Evolutionary conservation across 1,284 basidiomycete genomes (phyloP).

Genomic region (Ceratobasidium sp.): DNA sequence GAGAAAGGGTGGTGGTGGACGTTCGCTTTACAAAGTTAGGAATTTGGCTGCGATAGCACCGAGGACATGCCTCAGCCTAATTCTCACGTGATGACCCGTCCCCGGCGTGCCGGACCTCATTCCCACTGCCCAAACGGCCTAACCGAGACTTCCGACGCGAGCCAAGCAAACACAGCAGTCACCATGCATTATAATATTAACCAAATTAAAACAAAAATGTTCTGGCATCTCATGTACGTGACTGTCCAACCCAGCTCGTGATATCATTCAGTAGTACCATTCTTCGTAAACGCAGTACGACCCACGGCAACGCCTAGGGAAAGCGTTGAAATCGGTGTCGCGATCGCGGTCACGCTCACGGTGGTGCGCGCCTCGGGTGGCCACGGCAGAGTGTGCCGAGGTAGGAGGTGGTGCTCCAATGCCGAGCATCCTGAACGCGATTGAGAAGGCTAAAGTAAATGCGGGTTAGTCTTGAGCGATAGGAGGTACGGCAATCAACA

Average conservation of each 20-base stretch:
- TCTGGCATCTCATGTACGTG: constrained; percentile 2
- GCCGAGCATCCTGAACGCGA: constrained; percentile 36
- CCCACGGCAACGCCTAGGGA: constrained; percentile 35
- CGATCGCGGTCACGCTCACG: constrained; percentile 21
- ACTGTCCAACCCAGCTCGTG: not conserved
- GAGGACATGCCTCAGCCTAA: constrained; percentile 25
- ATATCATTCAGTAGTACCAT: constrained; percentile 33
- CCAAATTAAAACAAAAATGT: constrained; percentile 8
- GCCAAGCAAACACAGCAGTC: not conserved
- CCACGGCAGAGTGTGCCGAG: constrained; percentile 12
- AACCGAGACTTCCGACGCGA: constrained; percentile 7
- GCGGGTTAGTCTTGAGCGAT: constrained; percentile 4
- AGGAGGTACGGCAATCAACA: constrained; percentile 26
- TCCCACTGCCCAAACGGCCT: constrained; percentile 33
- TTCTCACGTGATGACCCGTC: constrained; percentile 42
- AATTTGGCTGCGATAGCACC: constrained; percentile 38
- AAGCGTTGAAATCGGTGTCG: constrained; percentile 6
- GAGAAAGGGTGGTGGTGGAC: constrained; percentile 19
- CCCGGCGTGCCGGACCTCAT: constrained; percentile 26
- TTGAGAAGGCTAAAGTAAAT: constrained; percentile 28
- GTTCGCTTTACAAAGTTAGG: constrained; percentile 22
- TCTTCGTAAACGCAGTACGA: constrained; percentile 42
- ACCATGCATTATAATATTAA: constrained; percentile 44
- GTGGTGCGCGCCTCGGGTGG: not conserved
- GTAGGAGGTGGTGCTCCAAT: constrained; percentile 19